Percentiles rank a stretch among this genome's conserved stretches.
Conservation (phyloP, 2,329 filamentous ascomycete species). For the Ophiostoma populinum region DNA sequence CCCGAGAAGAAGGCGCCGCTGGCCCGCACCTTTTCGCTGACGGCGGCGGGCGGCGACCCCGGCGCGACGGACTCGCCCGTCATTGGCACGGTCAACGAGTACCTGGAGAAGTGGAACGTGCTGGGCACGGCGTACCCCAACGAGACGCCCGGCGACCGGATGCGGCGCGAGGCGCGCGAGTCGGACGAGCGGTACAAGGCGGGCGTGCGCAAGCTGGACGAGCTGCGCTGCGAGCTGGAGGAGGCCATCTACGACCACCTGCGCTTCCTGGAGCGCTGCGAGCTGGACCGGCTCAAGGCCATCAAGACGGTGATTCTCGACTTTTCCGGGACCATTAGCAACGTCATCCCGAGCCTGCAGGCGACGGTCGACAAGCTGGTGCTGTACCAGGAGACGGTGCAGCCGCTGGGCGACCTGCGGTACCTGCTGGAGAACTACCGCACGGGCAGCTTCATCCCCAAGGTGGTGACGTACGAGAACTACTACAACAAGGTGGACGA, state of each 20-base stretch:
- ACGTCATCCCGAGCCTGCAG: constrained; percentile 90
- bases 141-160: constrained; percentile 72
- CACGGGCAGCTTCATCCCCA: constrained; percentile 81
- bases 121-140: constrained; percentile 83
- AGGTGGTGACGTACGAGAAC: constrained; percentile 88
- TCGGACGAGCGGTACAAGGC: constrained; percentile 88
- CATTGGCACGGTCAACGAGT: constrained; percentile 71
- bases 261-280: constrained; percentile 92
- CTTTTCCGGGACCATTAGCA: constrained; percentile 93
- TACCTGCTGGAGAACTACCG: constrained; percentile 95
- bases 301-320: constrained; percentile 97
- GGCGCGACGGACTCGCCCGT: constrained; percentile 58
- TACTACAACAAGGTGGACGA: constrained; percentile 98
- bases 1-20: constrained; percentile 71
- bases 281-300: constrained; percentile 87
- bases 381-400: constrained; percentile 97
- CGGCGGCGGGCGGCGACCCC: constrained; percentile 27
- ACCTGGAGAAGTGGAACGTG: constrained; percentile 82
- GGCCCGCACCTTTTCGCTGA: constrained; percentile 55
- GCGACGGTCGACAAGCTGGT: constrained; percentile 97
- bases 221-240: constrained; percentile 84
- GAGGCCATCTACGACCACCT: constrained; percentile 86
- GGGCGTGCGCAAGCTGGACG: constrained; percentile 70
- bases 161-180: constrained; percentile 77
- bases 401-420: constrained; percentile 73